These are phyloP conservation scores for Torulaspora maleeae DNA, from an alignment of 805 yeast genomes.

Conservation along the genomic window DNA sequence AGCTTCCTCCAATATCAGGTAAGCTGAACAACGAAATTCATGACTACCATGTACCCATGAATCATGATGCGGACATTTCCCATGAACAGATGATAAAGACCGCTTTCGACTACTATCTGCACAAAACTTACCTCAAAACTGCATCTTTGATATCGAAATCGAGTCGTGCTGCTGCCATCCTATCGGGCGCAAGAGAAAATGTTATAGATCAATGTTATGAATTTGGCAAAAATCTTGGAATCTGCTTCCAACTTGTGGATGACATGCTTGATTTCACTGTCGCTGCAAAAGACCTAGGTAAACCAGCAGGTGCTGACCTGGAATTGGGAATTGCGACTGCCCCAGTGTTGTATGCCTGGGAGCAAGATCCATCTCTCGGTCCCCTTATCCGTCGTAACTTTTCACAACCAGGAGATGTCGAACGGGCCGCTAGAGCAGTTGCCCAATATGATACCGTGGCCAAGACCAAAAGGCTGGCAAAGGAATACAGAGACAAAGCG, in stretches of 20 bases:
- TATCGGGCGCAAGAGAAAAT: conserved; percentile 73
- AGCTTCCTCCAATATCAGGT: conserved; percentile 39
- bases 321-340: conserved; percentile 95
- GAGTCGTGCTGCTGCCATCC: conserved; percentile 86
- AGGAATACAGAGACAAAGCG: conserved; percentile 72
- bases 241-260: conserved; percentile 94
- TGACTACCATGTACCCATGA: conserved; percentile 31
- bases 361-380: conserved; percentile 77
- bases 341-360: conserved; percentile 94
- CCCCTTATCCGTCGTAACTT: conserved; percentile 80
- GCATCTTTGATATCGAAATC: conserved; percentile 93
- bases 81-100: conserved; percentile 68
- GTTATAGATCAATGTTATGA: conserved; percentile 84
- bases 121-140: conserved; percentile 91
- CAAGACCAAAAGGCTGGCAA: conserved; percentile 72
- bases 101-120: conserved; percentile 93
- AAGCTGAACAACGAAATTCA: conserved; percentile 22
- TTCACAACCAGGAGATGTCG: conserved; percentile 74
- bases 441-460: conserved; percentile 65
- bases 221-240: conserved; percentile 88
- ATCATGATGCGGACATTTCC: conserved; percentile 33
- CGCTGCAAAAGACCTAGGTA: conserved; percentile 79
- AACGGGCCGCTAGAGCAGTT: conserved; percentile 73
- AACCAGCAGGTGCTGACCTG: conserved; percentile 94
- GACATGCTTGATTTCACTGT: conserved; percentile 93